These are phyloP conservation scores for Cochlearia excelsa DNA, from an alignment of 345 rosid species.

Conservation along the genomic window DNA sequence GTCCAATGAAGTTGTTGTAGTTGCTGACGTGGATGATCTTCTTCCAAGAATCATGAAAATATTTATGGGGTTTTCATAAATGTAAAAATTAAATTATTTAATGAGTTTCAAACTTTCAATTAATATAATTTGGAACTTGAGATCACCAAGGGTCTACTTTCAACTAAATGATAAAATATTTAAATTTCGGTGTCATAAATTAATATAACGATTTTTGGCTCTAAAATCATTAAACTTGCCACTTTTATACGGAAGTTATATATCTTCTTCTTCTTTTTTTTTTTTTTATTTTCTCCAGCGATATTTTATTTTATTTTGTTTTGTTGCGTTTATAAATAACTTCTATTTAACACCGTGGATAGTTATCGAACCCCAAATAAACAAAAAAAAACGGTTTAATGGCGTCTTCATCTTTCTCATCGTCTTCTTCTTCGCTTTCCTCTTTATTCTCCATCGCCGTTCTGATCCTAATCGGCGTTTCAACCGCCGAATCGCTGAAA, in stretches of 20 bases:
- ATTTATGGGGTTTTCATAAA: no score
- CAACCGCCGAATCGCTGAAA: slow-evolving; percentile 30
- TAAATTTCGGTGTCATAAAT: neutral
- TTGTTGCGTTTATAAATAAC: no score
- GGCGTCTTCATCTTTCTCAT: slow-evolving; percentile 30
- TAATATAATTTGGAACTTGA: no score
- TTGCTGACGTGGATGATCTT: no score
- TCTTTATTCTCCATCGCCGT: slow-evolving; percentile 17
- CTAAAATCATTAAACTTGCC: neutral
- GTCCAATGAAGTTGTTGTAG: no score
- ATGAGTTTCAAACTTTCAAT: no score
- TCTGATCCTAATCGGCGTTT: slow-evolving; percentile 15
- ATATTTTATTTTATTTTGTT: no score
- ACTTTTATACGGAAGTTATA: slow-evolving; percentile 3
- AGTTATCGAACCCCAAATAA: neutral
- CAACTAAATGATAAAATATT: no score
- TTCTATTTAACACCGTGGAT: slow-evolving; percentile 16
- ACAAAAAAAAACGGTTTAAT: slow-evolving; percentile 14
- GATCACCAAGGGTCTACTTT: no score
- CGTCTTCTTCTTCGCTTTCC: slow-evolving; percentile 17
- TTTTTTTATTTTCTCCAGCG: no score
- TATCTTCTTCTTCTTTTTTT: neutral
- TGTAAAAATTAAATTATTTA: no score
- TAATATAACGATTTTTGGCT: neutral
- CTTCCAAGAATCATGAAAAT: no score